These are phyloP conservation scores for Gonapodya sp. DNA, from an alignment of 192 early-diverging fungal species.

Conservation along the genomic window DNA sequence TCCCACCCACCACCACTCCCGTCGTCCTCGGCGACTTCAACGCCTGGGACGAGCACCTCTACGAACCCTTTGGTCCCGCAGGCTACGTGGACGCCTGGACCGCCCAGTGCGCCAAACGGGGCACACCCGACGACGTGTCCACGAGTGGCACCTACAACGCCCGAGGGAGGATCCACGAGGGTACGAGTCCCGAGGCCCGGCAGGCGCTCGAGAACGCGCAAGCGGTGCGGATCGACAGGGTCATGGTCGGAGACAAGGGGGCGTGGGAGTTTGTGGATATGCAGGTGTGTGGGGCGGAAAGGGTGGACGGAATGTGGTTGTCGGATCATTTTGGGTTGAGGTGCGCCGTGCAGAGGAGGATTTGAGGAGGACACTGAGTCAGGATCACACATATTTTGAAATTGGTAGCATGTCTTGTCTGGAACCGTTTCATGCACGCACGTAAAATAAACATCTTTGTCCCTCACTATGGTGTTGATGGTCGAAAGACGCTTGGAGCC, in stretches of 20 bases:
- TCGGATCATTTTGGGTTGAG: background rate
- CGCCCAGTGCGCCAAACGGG: background rate
- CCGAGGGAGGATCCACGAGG: background rate
- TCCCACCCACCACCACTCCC: background rate
- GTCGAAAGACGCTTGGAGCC: no score
- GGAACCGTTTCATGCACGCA: no score
- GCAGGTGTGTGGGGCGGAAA: background rate
- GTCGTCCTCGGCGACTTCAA: background rate
- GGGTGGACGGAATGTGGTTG: background rate
- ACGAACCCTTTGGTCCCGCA: no score
- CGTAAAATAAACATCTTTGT: no score
- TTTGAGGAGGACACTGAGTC: no score
- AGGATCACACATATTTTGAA: no score
- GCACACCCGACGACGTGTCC: background rate
- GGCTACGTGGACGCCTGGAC: background rate
- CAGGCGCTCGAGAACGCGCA: background rate
- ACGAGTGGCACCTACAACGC: background rate
- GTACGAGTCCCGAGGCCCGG: background rate
- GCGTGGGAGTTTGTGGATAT: background rate
- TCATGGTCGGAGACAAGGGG: background rate
- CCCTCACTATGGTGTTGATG: no score
- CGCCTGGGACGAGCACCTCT: no score
- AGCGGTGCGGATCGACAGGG: background rate
- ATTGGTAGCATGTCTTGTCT: no score
- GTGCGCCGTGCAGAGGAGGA: background rate